A percentile compares a stretch with the other conserved stretches of the same genome.
Conservation (phyloP, 2,329 filamentous ascomycete species). For the Botrytis fabae region DNA sequence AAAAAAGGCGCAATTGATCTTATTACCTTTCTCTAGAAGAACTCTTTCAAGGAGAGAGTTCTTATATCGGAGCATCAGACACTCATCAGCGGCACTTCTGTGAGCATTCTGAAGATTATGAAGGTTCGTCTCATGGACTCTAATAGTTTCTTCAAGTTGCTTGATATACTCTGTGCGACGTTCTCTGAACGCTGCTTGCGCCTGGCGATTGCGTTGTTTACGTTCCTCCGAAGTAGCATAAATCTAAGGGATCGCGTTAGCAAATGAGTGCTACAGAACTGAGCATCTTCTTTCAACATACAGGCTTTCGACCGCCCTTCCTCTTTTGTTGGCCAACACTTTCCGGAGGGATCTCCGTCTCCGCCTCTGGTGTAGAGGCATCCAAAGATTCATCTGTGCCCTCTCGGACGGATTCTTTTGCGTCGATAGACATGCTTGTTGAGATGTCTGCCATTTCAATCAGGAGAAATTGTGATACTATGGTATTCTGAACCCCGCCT, state of each 20-base stretch:
- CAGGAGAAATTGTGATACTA: background rate
- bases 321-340: constrained; percentile 73
- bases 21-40: constrained; percentile 85
- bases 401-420: constrained; percentile 57
- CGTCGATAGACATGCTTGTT: constrained; percentile 65
- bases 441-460: constrained; percentile 23
- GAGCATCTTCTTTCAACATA: constrained; percentile 51
- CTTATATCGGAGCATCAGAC: constrained; percentile 97
- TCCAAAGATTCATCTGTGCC: constrained; percentile 62
- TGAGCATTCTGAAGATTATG: constrained; percentile 93
- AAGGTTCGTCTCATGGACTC: constrained; percentile 91
- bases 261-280: constrained; percentile 20
- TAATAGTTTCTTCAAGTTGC: constrained; percentile 95
- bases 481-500: constrained; percentile 10
- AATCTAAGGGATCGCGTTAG: constrained; percentile 59
- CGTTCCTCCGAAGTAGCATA: constrained; percentile 98
- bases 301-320: constrained; percentile 96
- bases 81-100: constrained; percentile 91
- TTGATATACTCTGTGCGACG: constrained; percentile 98
- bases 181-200: constrained; percentile 95
- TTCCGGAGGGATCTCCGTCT: constrained; percentile 45
- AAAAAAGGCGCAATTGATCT: background rate
- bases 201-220: constrained; percentile 95
- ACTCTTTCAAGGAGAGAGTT: constrained; percentile 96
- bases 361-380: constrained; percentile 56